Evolutionary conservation across 495 filamentous ascomycete genomes (phyloP).

Genomic region (Aspergillus sclerotioniger): DNA sequence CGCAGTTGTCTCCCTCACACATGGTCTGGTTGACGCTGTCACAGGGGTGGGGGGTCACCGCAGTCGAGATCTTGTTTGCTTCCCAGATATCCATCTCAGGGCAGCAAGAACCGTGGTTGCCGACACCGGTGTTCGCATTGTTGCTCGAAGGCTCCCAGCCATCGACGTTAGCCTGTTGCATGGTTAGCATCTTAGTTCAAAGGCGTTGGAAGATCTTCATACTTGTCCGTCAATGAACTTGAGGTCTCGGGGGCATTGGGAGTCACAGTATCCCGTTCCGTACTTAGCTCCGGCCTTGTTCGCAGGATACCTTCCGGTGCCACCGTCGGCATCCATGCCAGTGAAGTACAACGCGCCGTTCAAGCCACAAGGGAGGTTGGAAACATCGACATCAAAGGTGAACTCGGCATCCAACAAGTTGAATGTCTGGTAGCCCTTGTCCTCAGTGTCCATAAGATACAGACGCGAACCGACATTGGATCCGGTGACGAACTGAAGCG

Average conservation of each 20-base stretch:
- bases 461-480: slow-evolving; percentile 54
- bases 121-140: slow-evolving; percentile 56
- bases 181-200: slow-evolving; percentile 6
- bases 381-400: slow-evolving; percentile 66
- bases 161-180: slow-evolving; percentile 49
- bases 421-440: slow-evolving; percentile 56
- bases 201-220: neutral
- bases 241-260: slow-evolving; percentile 61
- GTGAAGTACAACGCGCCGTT: slow-evolving; percentile 69
- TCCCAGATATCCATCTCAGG: slow-evolving; percentile 73
- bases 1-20: slow-evolving; percentile 57
- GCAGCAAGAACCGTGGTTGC: slow-evolving; percentile 62
- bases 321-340: slow-evolving; percentile 62
- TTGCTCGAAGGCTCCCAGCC: slow-evolving; percentile 54
- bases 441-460: slow-evolving; percentile 50
- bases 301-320: slow-evolving; percentile 40
- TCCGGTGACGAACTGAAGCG: slow-evolving; percentile 51
- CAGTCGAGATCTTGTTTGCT: slow-evolving; percentile 56
- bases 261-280: slow-evolving; percentile 71
- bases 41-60: slow-evolving; percentile 64
- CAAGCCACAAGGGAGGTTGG: slow-evolving; percentile 61
- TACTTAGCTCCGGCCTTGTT: slow-evolving; percentile 67
- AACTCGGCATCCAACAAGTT: slow-evolving; percentile 58
- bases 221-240: slow-evolving; percentile 63
- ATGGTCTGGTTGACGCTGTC: slow-evolving; percentile 47